Evolutionary conservation across 2,329 filamentous ascomycete species (phyloP), one percentile per base, ranked within the genome.

Genomic region (Calonectria leucothoes): DNA sequence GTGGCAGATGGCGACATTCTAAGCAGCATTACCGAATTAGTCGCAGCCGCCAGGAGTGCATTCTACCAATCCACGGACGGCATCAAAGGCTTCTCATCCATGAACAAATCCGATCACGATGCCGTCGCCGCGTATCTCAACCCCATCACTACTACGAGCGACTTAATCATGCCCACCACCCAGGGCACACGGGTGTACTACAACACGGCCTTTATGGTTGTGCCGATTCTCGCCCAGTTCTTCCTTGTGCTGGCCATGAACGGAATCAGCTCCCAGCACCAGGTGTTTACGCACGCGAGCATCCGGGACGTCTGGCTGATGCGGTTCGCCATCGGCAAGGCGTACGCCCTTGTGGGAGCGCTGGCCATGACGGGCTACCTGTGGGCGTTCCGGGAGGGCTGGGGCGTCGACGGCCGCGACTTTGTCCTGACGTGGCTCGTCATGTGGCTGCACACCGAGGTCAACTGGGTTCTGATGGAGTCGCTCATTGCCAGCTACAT

Each of bases 391-490:
- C 79, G 82, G 1, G 84, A 84, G 48, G 79, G 76, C 35, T 88
- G 87, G 87, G 67, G 73, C 5, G 85, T 87, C 5, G 80, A 80
- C 35, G 82, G 79, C 10, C n/a, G 57, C 6, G 66, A 80, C 52
- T 82, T 82, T 42, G 79, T 73, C 10, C 61, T 76, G 20, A 79
- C 74, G 0, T 81, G 82, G 79, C 72, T 83, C 68, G 75, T 77
- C 7, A 74, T 82, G 25, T 87, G 85, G 86, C 76, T 87, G 0
- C 82, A 81, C 45, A 84, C 86, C 73, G 83, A 87, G 59, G 78
- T 84, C 69, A 86, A 88, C 76, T 87, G 86, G 75, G 82, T 84
- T 23, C 80, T 85, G 2, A 78, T 88, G 3, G 87, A 89, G 70
- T 79, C 82, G 1, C 42, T 73, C 0, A 67, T 82, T 4, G 79